Conservation (phyloP, 352 stramenopile species). For the Phytophthora chlamydospora region DNA sequence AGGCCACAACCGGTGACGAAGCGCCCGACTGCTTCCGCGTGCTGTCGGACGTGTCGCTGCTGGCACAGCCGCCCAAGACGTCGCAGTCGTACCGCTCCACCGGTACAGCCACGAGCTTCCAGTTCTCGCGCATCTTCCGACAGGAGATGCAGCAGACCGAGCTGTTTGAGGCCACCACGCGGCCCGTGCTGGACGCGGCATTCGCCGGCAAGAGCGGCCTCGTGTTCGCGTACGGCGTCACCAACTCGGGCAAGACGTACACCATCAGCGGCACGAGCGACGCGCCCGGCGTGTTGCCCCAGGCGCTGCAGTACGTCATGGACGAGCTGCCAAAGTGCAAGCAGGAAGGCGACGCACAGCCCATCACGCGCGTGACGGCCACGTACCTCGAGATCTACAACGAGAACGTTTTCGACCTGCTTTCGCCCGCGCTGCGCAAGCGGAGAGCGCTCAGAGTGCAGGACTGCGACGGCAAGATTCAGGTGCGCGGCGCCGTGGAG, state of each 20-base stretch:
- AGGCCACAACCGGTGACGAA: conserved; percentile 9
- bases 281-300: conserved; percentile 84
- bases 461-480: conserved; percentile 88
- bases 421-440: conserved; percentile 68
- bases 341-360: conserved; percentile 37
- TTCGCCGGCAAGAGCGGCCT: conserved; percentile 89
- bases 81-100: conserved; percentile 80
- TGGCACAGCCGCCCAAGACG: conserved; percentile 76
- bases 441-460: conserved; percentile 74
- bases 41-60: conserved; percentile 60
- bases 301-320: conserved; percentile 77
- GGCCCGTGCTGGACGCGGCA: conserved; percentile 91
- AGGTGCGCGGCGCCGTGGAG: conserved; percentile 85
- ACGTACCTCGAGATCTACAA: conserved; percentile 99
- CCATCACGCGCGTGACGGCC: conserved; percentile 69
- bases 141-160: conserved; percentile 82
- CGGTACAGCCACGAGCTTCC: conserved; percentile 76
- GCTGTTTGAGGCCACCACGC: conserved; percentile 91
- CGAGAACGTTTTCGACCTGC: conserved; percentile 97
- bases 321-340: conserved; percentile 60
- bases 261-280: conserved; percentile 94
- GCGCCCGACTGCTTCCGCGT: conserved; percentile 70
- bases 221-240: conserved; percentile 98
- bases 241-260: conserved; percentile 99
- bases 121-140: conserved; percentile 88